Percentiles rank a stretch among this genome's conserved stretches.
These are phyloP conservation scores for Alternaria sp. DNA, from an alignment of 2,329 filamentous ascomycete genomes.

Conservation along the genomic window DNA sequence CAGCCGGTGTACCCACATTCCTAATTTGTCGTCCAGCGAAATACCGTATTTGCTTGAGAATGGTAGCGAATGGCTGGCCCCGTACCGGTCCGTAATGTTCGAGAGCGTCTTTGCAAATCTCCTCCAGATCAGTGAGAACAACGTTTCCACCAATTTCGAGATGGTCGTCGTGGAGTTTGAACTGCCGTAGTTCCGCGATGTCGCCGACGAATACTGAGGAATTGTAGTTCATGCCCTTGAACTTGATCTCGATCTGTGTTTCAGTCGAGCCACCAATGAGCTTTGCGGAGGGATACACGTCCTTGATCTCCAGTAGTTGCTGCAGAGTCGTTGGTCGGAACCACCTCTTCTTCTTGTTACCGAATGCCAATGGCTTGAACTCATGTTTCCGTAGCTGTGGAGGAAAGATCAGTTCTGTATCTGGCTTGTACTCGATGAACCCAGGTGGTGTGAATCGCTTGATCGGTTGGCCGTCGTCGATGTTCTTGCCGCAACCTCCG, in stretches of 20 bases:
- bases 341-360: conserved; percentile 95
- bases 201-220: conserved; percentile 93
- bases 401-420: conserved; percentile 95
- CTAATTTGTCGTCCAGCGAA: conserved; percentile 95
- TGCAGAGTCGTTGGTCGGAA: conserved; percentile 85
- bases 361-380: conserved; percentile 82
- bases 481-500: conserved; percentile 53
- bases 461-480: conserved; percentile 51
- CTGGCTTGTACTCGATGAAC: conserved; percentile 92
- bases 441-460: conserved; percentile 81
- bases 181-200: conserved; percentile 86
- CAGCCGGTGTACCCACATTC: conserved; percentile 96
- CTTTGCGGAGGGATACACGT: conserved; percentile 81
- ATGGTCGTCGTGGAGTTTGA: conserved; percentile 76
- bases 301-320: conserved; percentile 92
- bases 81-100: conserved; percentile 74
- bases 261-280: conserved; percentile 96
- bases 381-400: conserved; percentile 82
- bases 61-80: conserved; percentile 85
- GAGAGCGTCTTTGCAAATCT: conserved; percentile 79
- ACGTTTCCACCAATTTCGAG: conserved; percentile 95
- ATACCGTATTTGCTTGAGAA: conserved; percentile 91
- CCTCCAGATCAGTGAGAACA: conserved; percentile 86
- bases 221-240: conserved; percentile 91
- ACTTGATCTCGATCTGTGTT: conserved; percentile 98